phyloP scores from a whole-genome alignment of 768 basidiomycete genomes.

The Lentinula edodes region DNA sequence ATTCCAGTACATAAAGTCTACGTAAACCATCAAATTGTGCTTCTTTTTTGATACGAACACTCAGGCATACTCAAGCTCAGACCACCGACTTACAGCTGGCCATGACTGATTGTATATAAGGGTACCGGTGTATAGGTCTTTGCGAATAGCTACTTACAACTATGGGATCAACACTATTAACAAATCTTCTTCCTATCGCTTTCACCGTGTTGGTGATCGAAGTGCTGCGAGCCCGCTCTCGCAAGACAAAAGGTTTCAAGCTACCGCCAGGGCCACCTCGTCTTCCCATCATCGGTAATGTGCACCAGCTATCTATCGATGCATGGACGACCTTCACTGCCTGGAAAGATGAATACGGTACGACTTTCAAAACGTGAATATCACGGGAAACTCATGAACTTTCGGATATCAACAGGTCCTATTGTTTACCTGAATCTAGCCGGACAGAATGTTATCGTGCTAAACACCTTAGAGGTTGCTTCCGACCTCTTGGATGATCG shows the following conservation, averaged over 20 bases:
- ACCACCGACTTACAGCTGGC: too few relatives aligned
- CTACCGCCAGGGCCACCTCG: constrained; percentile 18
- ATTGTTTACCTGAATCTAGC: constrained; percentile 7
- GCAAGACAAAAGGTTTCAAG: neutral
- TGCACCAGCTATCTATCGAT: constrained; percentile 13
- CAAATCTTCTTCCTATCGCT: neutral
- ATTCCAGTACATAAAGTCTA: too few relatives aligned
- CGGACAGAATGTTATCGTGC: constrained; percentile 14
- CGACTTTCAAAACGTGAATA: neutral
- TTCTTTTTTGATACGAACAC: too few relatives aligned
- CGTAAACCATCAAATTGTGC: too few relatives aligned
- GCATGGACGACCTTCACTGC: constrained; percentile 12
- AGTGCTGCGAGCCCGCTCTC: neutral
- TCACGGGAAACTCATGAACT: neutral
- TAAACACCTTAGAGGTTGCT: constrained; percentile 22
- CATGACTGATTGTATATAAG: too few relatives aligned
- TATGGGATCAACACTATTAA: neutral
- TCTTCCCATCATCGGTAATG: constrained; percentile 18
- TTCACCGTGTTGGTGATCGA: neutral
- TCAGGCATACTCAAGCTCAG: too few relatives aligned
- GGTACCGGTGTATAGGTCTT: too few relatives aligned
- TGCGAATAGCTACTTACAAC: neutral
- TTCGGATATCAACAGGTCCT: neutral
- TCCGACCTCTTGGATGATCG: constrained; percentile 26
- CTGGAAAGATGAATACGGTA: constrained; percentile 16